phyloP scores from a whole-genome alignment of 2,329 filamentous ascomycete species.

The Cercospora canescens region DNA sequence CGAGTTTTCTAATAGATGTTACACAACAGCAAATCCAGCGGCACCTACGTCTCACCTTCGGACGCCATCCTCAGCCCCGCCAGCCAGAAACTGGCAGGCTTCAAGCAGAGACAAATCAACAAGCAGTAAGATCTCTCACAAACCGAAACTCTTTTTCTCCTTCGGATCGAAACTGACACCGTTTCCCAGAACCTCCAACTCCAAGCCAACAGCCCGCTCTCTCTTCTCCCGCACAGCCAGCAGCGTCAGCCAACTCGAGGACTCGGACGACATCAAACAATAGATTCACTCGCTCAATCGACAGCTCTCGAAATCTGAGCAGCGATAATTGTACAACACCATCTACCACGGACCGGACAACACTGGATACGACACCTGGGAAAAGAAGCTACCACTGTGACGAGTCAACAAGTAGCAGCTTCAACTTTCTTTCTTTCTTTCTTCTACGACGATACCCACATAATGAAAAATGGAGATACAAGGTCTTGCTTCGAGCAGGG shows the following conservation, averaged over 20 bases:
- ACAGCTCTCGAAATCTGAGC: neutral
- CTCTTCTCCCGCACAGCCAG: conserved; percentile 28
- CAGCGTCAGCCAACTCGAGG: conserved; percentile 20
- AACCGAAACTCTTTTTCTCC: neutral
- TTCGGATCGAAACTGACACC: neutral
- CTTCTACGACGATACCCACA: neutral
- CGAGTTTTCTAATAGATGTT: neutral
- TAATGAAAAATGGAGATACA: neutral
- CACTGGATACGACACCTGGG: conserved; percentile 5
- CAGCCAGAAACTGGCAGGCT: conserved; percentile 76
- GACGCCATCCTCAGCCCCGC: conserved; percentile 87
- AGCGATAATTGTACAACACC: neutral
- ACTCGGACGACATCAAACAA: conserved; percentile 23
- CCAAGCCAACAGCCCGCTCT: conserved; percentile 24
- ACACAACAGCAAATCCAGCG: conserved; percentile 27
- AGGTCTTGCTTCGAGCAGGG: neutral
- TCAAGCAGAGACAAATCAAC: conserved; percentile 76
- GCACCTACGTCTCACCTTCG: conserved; percentile 76
- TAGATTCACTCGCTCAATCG: neutral
- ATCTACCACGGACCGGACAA: neutral
- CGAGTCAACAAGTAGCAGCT: neutral
- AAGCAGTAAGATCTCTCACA: conserved; percentile 51
- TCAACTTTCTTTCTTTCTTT: neutral
- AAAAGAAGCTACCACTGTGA: conserved; percentile 1
- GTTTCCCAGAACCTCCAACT: conserved; percentile 14